These are phyloP conservation scores for Aspergillus sp. DNA, from an alignment of 2,329 filamentous ascomycete genomes.

Conservation along the genomic window DNA sequence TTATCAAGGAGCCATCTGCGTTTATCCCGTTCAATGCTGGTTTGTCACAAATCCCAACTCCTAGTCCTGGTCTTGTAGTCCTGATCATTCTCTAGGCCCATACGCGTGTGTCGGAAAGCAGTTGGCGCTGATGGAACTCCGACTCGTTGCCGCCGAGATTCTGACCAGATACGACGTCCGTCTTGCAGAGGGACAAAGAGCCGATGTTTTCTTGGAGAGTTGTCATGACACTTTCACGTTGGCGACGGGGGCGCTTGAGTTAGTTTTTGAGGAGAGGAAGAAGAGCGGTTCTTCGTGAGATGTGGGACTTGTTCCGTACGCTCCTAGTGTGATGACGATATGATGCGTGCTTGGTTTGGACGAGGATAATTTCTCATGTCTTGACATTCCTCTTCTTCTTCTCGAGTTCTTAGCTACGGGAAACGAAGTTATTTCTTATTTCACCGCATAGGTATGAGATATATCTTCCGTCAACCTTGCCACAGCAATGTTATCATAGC, in stretches of 20 bases:
- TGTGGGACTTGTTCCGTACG: too few relatives aligned
- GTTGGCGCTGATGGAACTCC: constrained; percentile 27
- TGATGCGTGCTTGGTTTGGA: too few relatives aligned
- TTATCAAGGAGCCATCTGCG: constrained; percentile 20
- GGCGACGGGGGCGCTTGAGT: not conserved
- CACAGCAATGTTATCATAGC: too few relatives aligned
- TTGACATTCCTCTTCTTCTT: too few relatives aligned
- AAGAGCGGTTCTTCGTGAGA: too few relatives aligned
- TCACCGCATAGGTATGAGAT: too few relatives aligned
- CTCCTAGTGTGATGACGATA: too few relatives aligned
- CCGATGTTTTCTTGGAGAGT: not conserved
- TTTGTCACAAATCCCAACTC: not conserved
- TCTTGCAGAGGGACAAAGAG: constrained; percentile 3
- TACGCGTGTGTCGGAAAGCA: constrained; percentile 24
- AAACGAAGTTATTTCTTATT: too few relatives aligned
- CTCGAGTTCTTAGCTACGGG: too few relatives aligned
- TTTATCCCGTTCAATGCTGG: constrained; percentile 26
- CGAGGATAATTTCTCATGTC: too few relatives aligned
- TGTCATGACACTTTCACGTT: constrained; percentile 9
- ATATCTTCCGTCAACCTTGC: too few relatives aligned
- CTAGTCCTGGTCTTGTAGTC: not conserved
- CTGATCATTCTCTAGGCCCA: not conserved
- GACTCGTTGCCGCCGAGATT: constrained; percentile 18
- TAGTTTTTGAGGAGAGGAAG: not conserved
- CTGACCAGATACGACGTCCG: constrained; percentile 6